Conservation (phyloP, 495 filamentous ascomycete genomes). For the Aspergillus bridgeri region DNA sequence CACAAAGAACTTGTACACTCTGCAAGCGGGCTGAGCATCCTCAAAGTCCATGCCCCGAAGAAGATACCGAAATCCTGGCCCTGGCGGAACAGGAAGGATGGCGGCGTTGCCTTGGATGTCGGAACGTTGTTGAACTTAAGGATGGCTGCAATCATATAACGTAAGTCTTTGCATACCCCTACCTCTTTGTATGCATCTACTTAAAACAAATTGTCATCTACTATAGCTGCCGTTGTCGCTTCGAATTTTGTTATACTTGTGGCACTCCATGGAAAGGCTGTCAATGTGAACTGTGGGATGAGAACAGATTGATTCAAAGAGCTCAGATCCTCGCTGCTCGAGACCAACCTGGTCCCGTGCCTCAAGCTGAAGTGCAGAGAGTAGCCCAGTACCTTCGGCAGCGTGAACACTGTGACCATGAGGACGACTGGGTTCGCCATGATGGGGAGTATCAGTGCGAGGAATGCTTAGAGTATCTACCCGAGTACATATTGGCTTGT, state of each 20-base stretch:
- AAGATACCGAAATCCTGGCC: conserved; percentile 16
- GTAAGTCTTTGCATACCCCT: conserved; percentile 9
- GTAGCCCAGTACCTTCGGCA: not conserved
- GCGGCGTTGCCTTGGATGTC: conserved; percentile 28
- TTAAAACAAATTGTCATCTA: too few relatives aligned
- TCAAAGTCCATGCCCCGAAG: conserved; percentile 18
- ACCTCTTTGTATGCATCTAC: too few relatives aligned
- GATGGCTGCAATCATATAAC: conserved; percentile 26
- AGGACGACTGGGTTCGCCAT: conserved; percentile 2
- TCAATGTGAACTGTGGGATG: conserved; percentile 39
- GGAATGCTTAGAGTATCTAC: conserved; percentile 2
- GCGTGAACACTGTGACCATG: conserved; percentile 5
- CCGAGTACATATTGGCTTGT: conserved; percentile 8
- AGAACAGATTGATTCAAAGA: conserved; percentile 26
- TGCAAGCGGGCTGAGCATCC: conserved; percentile 31
- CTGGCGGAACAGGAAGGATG: conserved; percentile 24
- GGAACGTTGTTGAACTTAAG: conserved; percentile 19
- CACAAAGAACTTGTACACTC: conserved; percentile 25
- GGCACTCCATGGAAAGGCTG: conserved; percentile 46
- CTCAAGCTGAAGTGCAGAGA: not conserved
- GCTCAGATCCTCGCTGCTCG: conserved; percentile 15
- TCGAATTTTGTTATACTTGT: conserved; percentile 26
- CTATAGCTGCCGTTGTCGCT: conserved; percentile 13
- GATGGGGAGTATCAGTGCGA: conserved; percentile 6
- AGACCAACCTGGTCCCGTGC: not conserved